Percentiles rank a stretch among this genome's conserved stretches.
Evolutionary conservation across 306 rosid species (phyloP).

Genomic region (Trifolium repens): DNA sequence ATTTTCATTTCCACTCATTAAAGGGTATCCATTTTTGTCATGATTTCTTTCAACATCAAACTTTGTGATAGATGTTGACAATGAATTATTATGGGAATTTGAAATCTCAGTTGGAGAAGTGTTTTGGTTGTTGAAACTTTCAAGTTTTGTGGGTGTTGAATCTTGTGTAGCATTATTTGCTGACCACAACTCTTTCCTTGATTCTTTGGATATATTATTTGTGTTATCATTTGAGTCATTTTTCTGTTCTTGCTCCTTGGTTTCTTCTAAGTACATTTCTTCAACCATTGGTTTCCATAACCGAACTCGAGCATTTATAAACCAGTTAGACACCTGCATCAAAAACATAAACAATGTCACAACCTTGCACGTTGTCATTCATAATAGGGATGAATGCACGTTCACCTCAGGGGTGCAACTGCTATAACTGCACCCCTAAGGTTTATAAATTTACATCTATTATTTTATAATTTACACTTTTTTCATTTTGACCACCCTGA

Average conservation of each 20-base stretch:
- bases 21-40: slow-evolving; percentile 38
- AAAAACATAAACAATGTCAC: background rate
- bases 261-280: slow-evolving; percentile 82
- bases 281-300: slow-evolving; percentile 96
- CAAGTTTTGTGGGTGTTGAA: slow-evolving; percentile 30
- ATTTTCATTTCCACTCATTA: slow-evolving; percentile 26
- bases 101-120: slow-evolving; percentile 49
- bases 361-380: too few relatives aligned
- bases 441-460: too few relatives aligned
- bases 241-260: slow-evolving; percentile 59
- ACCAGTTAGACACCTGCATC: slow-evolving; percentile 87
- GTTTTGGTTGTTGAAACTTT: slow-evolving; percentile 45
- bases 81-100: slow-evolving; percentile 15
- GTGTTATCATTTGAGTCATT: slow-evolving; percentile 34
- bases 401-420: too few relatives aligned
- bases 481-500: too few relatives aligned
- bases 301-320: slow-evolving; percentile 88
- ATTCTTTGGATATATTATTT: slow-evolving; percentile 45
- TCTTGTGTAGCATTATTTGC: slow-evolving; percentile 29
- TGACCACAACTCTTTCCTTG: background rate
- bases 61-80: slow-evolving; percentile 35
- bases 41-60: slow-evolving; percentile 38
- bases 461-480: too few relatives aligned
- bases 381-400: too few relatives aligned
- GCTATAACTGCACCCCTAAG: too few relatives aligned